Base-by-base conservation (phyloP, 2,329 filamentous ascomycete species). In the Bimuria novae-zelandiae region DNA sequence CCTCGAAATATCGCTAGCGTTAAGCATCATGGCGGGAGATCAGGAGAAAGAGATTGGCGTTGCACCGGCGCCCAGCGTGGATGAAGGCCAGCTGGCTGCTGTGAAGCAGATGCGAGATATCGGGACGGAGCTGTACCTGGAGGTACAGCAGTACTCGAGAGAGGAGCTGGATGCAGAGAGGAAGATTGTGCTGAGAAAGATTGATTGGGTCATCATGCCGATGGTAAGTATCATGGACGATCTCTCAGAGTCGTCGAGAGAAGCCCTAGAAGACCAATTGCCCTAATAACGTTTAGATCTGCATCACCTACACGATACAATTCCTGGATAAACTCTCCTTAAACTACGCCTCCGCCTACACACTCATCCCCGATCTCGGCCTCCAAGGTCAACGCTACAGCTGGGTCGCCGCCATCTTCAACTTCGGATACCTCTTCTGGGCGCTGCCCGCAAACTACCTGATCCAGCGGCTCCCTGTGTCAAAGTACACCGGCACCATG, bases 171-270 rank as follows among this genome's bases (percentile, higher is more conserved):
- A 77, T 46, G 65, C 62, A 1, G 77, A 80, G 55, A 68, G 76
- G 4, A 71, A 70, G 14, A 56, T 71, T 14, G 77, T 80, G 4
- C 57, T 77, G 23, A 67, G 70, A 43, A 77, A 79, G 56, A 70
- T 80, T 16, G 77, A 80, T 52, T 75, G 72, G 70, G 71, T 78
- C 11, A 76, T 80, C 32, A 73, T 80, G 71, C 77, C 77, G 7
- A 77, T 79, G 60, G 76, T 78, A 60, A 3, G 21, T 51, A n/a
- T 12, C 12, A 33, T 19, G 14, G n/a, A 7, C 17, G n/a, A 14
- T 10, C 16, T 14, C 1, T 10, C 17, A 22, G 21, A 4, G 23
- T 17, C 14, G 37, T 17, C 3, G 21, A 27, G 7, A 11, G n/a
- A 33, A n/a, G 10, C 12, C n/a, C 30, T 33, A 33, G 10, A 33